A percentile compares a stretch with the other conserved stretches of the same genome.
Conservation (phyloP, 768 basidiomycete species). For the Pisolithus tinctorius region DNA sequence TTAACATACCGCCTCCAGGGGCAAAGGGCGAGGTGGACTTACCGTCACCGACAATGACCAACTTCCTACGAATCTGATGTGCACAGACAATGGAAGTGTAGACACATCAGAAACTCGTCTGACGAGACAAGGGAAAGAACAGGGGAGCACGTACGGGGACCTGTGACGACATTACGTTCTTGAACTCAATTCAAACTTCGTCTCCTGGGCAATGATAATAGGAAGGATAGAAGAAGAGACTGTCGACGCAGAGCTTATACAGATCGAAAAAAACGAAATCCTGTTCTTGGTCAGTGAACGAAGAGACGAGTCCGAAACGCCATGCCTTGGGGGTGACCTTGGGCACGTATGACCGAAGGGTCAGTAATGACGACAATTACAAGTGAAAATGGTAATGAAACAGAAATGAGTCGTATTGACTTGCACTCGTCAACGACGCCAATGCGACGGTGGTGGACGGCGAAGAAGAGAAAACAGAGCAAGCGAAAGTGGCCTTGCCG, state of each 20-base stretch:
- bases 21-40: conserved; percentile 26
- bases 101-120: not conserved
- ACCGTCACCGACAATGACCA: conserved; percentile 97
- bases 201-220: too few species aligned
- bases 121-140: not conserved
- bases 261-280: too few species aligned
- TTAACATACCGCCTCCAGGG: not conserved
- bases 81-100: conserved; percentile 1
- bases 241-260: too few species aligned
- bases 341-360: too few species aligned
- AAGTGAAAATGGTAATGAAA: not conserved
- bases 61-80: conserved; percentile 80
- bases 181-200: not conserved
- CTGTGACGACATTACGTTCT: conserved; percentile 40
- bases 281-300: too few species aligned
- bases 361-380: not conserved
- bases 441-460: conserved; percentile 1
- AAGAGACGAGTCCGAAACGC: too few species aligned
- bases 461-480: conserved; percentile 8
- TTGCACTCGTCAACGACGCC: not conserved
- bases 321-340: too few species aligned
- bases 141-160: conserved; percentile 44
- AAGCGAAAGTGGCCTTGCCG: conserved; percentile 4
- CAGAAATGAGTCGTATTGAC: not conserved
- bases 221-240: too few species aligned